Percentiles rank a stretch among this genome's conserved stretches.
phyloP scores from a whole-genome alignment of 129 eudicot species.

The Tagetes erecta region DNA sequence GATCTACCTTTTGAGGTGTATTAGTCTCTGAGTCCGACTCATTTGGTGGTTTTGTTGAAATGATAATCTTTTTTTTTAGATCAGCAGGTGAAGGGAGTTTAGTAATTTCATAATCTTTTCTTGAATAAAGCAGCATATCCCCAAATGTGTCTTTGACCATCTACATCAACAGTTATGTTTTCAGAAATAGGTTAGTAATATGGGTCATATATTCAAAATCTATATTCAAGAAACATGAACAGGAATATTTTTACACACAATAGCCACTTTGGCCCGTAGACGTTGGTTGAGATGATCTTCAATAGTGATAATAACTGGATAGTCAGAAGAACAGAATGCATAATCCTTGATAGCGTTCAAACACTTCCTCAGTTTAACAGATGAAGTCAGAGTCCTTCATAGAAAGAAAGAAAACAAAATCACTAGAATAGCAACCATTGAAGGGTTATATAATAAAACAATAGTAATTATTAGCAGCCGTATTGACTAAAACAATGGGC shows the following conservation, averaged over 20 bases:
- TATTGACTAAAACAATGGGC: neutral
- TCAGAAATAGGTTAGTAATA: neutral
- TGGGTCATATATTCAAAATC: neutral
- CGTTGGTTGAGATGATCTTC: constrained; percentile 58
- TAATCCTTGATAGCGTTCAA: constrained; percentile 49
- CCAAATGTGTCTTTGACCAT: constrained; percentile 54
- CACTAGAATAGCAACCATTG: constrained; percentile 3
- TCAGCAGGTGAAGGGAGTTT: constrained; percentile 53
- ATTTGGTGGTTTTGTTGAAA: constrained; percentile 63
- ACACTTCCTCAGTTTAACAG: constrained; percentile 51
- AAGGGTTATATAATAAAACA: neutral
- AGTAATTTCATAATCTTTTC: constrained; percentile 19
- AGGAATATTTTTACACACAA: constrained; percentile 25
- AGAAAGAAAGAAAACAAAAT: neutral
- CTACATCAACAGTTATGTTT: constrained; percentile 29
- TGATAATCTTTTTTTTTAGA: constrained; percentile 45
- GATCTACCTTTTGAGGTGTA: constrained; percentile 14
- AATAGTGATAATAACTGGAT: constrained; percentile 56
- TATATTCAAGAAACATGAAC: constrained; percentile 17
- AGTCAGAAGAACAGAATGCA: constrained; percentile 57
- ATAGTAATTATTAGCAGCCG: neutral
- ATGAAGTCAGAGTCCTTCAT: constrained; percentile 54
- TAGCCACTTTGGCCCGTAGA: constrained; percentile 53
- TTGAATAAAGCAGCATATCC: constrained; percentile 34
- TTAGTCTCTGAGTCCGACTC: constrained; percentile 38